Base-by-base conservation (phyloP, 2,329 filamentous ascomycete genomes). In the Sporothrix variecibatus region DNA sequence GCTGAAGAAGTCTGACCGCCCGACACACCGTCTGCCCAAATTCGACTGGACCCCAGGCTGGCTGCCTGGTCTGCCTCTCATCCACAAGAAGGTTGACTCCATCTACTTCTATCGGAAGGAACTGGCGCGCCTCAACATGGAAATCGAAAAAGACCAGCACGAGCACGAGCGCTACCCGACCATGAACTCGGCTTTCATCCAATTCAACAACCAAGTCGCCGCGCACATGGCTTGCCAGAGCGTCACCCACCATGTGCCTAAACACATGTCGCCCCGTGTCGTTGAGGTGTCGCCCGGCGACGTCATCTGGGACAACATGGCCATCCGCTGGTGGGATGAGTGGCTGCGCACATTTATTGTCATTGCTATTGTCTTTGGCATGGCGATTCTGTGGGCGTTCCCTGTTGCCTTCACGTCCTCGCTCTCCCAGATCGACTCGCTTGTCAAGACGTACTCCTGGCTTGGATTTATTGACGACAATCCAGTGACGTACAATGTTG, bases 221-320 rank as follows among this genome's bases (percentile, higher is more conserved):
- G 96, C 96, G 0, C 96, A 99, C 79, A 98, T 99, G 96, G 96
- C 95, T 74, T 98, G 94, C 81, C 96, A 99, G 81, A 91, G 94
- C 67, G 87, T 97, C 64, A 94, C 93, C 53, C 94, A 98, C 81
- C 96, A 99, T 79, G 82, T 97, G 0, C 96, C 96, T 0, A 93
- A 93, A 78, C 93, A 97, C 64, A 99, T 99, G 96, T 89, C 94
- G 0, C 96, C 96, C 0, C 90, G 96, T 38, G 88, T 93, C 56
- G 93, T 97, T n/a, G 96, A 99, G 80, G 94, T 99, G 65, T 94
- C 94, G 7, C 96, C 96, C 0, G 91, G 92, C 60, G 95, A 98
- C 80, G 94, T 99, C 9, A 88, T 97, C 56, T 99, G 96, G 96
- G 94, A 97, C 77, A 99, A 99, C 80, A 95, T 99, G 91, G 95